A percentile compares a stretch with the other conserved stretches of the same genome.
These are phyloP conservation scores for Didymella glomerata DNA, from an alignment of 2,329 filamentous ascomycete genomes.

Conservation along the genomic window DNA sequence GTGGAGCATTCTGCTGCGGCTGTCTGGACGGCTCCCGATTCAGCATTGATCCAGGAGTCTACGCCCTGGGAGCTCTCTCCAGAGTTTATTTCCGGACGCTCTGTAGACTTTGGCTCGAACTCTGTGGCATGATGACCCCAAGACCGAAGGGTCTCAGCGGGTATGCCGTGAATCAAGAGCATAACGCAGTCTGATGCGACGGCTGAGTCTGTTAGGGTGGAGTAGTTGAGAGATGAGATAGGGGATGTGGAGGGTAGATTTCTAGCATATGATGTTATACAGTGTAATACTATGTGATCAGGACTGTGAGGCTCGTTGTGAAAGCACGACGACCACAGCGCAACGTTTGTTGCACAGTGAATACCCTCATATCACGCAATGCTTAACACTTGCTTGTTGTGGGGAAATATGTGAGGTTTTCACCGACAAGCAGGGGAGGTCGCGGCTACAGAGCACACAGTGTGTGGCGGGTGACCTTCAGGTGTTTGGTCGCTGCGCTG, in stretches of 20 bases:
- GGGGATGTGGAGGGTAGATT: not conserved
- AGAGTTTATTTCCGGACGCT: not conserved
- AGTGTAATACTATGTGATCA: not conserved
- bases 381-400: not conserved
- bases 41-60: not conserved
- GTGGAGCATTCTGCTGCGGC: not conserved
- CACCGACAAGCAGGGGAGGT: not conserved
- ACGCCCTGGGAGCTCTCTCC: not conserved
- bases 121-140: not conserved
- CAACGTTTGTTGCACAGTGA: slow-evolving; percentile 10
- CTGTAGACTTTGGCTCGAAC: not conserved
- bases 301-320: not conserved
- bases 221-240: not conserved
- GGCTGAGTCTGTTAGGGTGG: not conserved
- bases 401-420: not conserved
- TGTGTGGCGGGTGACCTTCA: not conserved
- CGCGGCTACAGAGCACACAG: not conserved
- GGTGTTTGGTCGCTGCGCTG: not conserved
- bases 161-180: slow-evolving; percentile 2
- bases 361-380: not conserved
- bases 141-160: not conserved
- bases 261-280: not conserved
- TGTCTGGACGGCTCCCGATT: not conserved
- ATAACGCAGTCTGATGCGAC: not conserved
- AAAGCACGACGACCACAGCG: not conserved